A percentile compares a stretch with the other conserved stretches of the same genome.
phyloP scores from a whole-genome alignment of 1,284 basidiomycete species.

The Heterobasidion irregulare region DNA sequence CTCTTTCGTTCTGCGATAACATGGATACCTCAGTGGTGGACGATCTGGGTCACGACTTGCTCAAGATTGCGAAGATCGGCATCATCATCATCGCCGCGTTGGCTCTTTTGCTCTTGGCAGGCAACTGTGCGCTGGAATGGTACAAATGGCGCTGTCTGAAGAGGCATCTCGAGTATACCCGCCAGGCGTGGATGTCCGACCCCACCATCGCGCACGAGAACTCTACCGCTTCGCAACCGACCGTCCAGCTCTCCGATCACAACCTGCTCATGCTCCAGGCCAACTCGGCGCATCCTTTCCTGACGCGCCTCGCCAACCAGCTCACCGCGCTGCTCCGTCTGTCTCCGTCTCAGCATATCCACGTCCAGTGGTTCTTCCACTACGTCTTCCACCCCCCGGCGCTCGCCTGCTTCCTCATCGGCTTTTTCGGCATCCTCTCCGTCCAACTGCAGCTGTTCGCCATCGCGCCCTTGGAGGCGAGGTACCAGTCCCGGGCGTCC shows the following conservation, averaged over 20 bases:
- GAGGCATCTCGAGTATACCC: conserved; percentile 56
- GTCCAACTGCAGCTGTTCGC: conserved; percentile 81
- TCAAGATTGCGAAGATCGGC: conserved; percentile 72
- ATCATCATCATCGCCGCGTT: conserved; percentile 60
- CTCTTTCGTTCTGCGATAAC: conserved; percentile 61
- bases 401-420: conserved; percentile 83
- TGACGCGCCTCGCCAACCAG: conserved; percentile 54
- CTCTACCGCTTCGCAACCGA: conserved; percentile 28
- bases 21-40: conserved; percentile 82
- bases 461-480: conserved; percentile 58
- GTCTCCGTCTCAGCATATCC: conserved; percentile 49
- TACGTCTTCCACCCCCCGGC: conserved; percentile 90
- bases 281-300: conserved; percentile 59
- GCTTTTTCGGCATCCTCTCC: conserved; percentile 84
- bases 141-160: conserved; percentile 72
- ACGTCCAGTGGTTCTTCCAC: conserved; percentile 75
- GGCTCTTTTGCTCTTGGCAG: conserved; percentile 54
- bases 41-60: conserved; percentile 68
- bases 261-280: conserved; percentile 70
- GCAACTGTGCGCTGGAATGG: conserved; percentile 67
- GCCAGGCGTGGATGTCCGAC: conserved; percentile 68
- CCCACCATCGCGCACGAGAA: conserved; percentile 44
- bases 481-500: conserved; percentile 52
- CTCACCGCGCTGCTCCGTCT: conserved; percentile 43
- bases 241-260: conserved; percentile 57